phyloP scores from a whole-genome alignment of 208 protist species.

The Crithidia acanthocephali region DNA sequence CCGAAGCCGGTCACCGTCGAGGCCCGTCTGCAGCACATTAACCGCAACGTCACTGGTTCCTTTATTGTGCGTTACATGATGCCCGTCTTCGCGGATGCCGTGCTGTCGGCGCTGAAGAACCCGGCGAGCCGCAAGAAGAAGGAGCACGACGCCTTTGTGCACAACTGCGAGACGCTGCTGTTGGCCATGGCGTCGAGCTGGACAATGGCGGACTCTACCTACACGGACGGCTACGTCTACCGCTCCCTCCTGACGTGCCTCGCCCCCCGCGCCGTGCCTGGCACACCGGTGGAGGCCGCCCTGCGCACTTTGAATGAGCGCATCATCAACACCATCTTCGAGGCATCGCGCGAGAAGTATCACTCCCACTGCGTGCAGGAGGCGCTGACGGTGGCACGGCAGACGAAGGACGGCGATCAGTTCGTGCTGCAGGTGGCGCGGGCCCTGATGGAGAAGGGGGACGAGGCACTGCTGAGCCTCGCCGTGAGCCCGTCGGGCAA shows the following conservation, averaged over 20 bases:
- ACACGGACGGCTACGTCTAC: conserved; percentile 58
- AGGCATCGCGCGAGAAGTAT: conserved; percentile 76
- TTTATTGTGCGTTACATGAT: conserved; percentile 69
- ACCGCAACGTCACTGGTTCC: conserved; percentile 77
- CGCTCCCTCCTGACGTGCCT: conserved; percentile 77
- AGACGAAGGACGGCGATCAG: conserved; percentile 39
- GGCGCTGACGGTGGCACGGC: conserved; percentile 49
- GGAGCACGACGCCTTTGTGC: conserved; percentile 38
- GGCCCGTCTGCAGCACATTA: conserved; percentile 56
- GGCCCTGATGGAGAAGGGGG: conserved; percentile 57
- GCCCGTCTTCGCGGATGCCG: conserved; percentile 71
- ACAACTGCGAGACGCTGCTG: conserved; percentile 56
- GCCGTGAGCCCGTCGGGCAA: conserved; percentile 72
- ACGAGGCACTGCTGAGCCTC: conserved; percentile 44
- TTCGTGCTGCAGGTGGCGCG: conserved; percentile 57
- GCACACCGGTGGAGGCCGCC: conserved; percentile 46
- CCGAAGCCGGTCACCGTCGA: conserved; percentile 26
- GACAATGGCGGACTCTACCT: conserved; percentile 29
- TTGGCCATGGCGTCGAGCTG: conserved; percentile 20
- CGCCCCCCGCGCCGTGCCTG: conserved; percentile 49
- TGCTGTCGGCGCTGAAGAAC: conserved; percentile 54
- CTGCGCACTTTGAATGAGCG: conserved; percentile 54
- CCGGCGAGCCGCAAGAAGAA: conserved; percentile 30
- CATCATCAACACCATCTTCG: conserved; percentile 62
- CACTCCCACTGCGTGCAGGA: conserved; percentile 86